Conservation (phyloP, 352 stramenopile species). For the Phytophthora crassamura region DNA sequence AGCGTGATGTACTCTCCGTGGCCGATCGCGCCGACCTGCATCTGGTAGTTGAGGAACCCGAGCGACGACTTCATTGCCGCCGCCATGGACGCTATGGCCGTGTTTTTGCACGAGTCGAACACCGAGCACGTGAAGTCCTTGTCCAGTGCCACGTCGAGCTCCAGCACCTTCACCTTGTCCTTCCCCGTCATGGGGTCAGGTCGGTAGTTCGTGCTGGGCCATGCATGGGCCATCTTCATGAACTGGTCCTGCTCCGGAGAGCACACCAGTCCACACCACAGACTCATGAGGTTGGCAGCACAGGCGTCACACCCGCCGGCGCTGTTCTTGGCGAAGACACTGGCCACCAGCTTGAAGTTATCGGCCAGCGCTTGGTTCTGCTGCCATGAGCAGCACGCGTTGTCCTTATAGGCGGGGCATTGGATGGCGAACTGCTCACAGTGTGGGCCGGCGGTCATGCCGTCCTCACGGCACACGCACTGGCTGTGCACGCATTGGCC, state of each 20-base stretch:
- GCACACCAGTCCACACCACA: conserved; percentile 90
- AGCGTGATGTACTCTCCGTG: conserved; percentile 90
- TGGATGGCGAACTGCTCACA: conserved; percentile 81
- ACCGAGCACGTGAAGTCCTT: conserved; percentile 77
- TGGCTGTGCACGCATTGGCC: conserved; percentile 49
- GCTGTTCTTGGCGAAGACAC: conserved; percentile 73
- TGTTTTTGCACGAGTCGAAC: conserved; percentile 90
- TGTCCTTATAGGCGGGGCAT: conserved; percentile 83
- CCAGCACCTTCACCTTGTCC: conserved; percentile 80
- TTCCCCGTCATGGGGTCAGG: conserved; percentile 78
- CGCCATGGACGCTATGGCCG: conserved; percentile 73
- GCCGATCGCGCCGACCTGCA: conserved; percentile 86
- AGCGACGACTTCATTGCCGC: conserved; percentile 85
- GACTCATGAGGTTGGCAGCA: conserved; percentile 83
- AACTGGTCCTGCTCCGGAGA: conserved; percentile 79
- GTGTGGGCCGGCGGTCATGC: conserved; percentile 73
- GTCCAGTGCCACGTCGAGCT: conserved; percentile 77
- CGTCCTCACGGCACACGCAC: conserved; percentile 69
- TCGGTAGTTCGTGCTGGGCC: conserved; percentile 73
- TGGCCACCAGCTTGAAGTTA: conserved; percentile 84
- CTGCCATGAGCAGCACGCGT: conserved; percentile 90
- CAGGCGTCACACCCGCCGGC: conserved; percentile 81
- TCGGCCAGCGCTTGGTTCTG: conserved; percentile 90
- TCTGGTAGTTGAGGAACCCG: conserved; percentile 91
- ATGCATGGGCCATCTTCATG: conserved; percentile 71